A percentile compares a stretch with the other conserved stretches of the same genome.
Conservation (phyloP, 78 protist genomes). For the Paratrimastix pyriformis region DNA sequence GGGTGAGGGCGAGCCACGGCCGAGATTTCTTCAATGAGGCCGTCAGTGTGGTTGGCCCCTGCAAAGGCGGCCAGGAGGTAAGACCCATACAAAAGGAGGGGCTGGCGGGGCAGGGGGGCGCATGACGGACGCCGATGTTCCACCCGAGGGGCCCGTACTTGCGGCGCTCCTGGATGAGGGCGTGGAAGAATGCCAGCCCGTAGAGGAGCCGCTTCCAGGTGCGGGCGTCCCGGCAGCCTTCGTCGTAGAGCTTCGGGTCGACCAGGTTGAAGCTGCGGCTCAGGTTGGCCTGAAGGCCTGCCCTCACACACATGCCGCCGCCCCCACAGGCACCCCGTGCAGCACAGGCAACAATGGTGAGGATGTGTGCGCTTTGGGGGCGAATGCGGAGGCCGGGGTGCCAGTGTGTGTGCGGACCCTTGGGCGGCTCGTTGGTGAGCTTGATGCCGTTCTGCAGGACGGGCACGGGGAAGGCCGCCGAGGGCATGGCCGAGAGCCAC, state of each 20-base stretch:
- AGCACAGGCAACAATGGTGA: background rate
- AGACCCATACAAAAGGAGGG: too few relatives aligned
- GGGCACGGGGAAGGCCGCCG: constrained; percentile 59
- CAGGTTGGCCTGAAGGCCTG: constrained; percentile 20
- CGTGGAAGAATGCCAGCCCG: constrained; percentile 51
- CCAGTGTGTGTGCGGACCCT: background rate
- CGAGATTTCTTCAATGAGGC: too few relatives aligned
- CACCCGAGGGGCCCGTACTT: constrained; percentile 57
- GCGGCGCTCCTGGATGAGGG: constrained; percentile 51
- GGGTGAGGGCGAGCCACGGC: too few relatives aligned
- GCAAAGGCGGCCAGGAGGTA: too few relatives aligned
- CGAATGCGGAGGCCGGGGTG: background rate
- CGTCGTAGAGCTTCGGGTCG: background rate
- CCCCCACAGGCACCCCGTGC: background rate
- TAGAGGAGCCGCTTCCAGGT: constrained; percentile 36
- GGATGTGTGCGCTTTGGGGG: constrained; percentile 4
- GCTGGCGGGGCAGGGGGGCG: too few relatives aligned
- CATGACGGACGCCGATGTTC: too few relatives aligned
- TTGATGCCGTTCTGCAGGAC: constrained; percentile 65
- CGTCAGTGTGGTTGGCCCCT: too few relatives aligned
- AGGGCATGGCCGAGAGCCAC: constrained; percentile 65
- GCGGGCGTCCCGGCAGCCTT: background rate
- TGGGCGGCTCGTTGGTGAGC: constrained; percentile 76
- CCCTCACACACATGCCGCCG: background rate
- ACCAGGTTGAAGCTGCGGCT: background rate